These are phyloP conservation scores for Coriaria nepalensis DNA, from an alignment of 306 rosid genomes.

Conservation along the genomic window DNA sequence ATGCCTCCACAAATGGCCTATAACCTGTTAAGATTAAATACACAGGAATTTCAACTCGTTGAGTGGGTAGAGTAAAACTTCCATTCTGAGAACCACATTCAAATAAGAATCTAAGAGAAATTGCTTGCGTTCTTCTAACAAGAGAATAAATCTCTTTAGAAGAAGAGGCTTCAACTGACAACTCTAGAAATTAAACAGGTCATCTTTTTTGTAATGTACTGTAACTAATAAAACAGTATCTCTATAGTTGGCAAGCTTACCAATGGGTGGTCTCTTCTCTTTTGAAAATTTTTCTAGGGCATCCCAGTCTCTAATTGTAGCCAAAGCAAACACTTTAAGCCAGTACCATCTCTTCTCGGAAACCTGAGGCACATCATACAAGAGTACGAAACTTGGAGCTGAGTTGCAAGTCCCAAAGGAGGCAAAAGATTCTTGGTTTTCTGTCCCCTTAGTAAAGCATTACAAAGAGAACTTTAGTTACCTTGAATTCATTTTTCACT, in stretches of 20 bases:
- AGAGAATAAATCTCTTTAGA: too few species aligned
- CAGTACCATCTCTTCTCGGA: conserved; percentile 99
- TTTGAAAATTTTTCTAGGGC: conserved; percentile 80
- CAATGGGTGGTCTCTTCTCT: conserved; percentile 87
- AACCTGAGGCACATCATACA: conserved; percentile 39
- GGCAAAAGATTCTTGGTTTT: neutral
- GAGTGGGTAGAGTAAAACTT: too few species aligned
- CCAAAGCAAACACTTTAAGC: conserved; percentile 95
- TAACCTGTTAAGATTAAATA: conserved; percentile 42
- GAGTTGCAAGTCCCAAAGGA: neutral
- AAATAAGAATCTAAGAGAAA: too few species aligned
- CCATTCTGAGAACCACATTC: too few species aligned
- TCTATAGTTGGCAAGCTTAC: conserved; percentile 26
- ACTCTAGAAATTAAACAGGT: too few species aligned
- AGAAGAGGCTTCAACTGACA: too few species aligned
- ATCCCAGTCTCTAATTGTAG: conserved; percentile 88
- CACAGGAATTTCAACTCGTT: conserved; percentile 1
- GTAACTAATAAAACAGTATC: neutral
- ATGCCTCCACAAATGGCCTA: conserved; percentile 93
- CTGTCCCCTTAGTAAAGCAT: conserved; percentile 5
- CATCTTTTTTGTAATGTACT: too few species aligned
- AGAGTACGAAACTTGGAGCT: neutral
- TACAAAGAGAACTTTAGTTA: conserved; percentile 21
- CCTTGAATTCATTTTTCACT: conserved; percentile 97
- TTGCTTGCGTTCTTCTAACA: too few species aligned